A percentile compares a stretch with the other conserved stretches of the same genome.
Conservation (phyloP, 441 rosid species). For the Pelargonium cotyledonis region DNA sequence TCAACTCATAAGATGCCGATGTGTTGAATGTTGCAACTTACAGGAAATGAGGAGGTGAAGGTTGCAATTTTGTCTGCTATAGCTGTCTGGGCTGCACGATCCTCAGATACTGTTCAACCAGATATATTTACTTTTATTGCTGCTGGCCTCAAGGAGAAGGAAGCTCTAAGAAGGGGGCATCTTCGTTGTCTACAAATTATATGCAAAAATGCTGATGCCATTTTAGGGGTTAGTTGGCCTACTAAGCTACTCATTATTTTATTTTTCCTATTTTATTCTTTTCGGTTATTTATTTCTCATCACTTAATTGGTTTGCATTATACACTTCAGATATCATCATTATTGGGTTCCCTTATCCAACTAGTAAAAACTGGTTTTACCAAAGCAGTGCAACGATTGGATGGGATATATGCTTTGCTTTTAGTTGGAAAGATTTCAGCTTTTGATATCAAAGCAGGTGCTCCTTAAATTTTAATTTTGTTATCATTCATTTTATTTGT, state of each 20-base stretch:
- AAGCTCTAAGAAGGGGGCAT: slow-evolving; percentile 81
- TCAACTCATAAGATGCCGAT: slow-evolving; percentile 15
- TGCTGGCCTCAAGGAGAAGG: slow-evolving; percentile 95
- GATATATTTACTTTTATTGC: slow-evolving; percentile 64
- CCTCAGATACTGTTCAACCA: slow-evolving; percentile 57
- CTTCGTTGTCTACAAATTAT: slow-evolving; percentile 67
- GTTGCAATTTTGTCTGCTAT: slow-evolving; percentile 68
- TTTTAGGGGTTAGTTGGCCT: slow-evolving; percentile 46
- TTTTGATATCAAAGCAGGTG: slow-evolving; percentile 90
- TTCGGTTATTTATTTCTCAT: slow-evolving; percentile 13
- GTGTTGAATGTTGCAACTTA: slow-evolving; percentile 21
- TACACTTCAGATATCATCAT: slow-evolving; percentile 58
- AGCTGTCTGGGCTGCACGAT: slow-evolving; percentile 73
- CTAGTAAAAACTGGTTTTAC: slow-evolving; percentile 90
- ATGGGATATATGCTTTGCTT: slow-evolving; percentile 86
- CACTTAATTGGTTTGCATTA: slow-evolving; percentile 17
- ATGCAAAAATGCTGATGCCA: slow-evolving; percentile 62
- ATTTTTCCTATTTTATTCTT: slow-evolving; percentile 12
- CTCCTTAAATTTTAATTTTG: not conserved
- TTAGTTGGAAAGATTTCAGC: slow-evolving; percentile 79
- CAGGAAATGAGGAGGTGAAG: slow-evolving; percentile 96
- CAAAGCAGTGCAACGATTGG: slow-evolving; percentile 88
- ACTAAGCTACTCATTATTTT: slow-evolving; percentile 6
- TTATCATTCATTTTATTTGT: slow-evolving; percentile 5
- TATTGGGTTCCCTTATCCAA: slow-evolving; percentile 82